Evolutionary conservation across 2,329 filamentous ascomycete species (phyloP).

Genomic region (Claviceps sp.): DNA sequence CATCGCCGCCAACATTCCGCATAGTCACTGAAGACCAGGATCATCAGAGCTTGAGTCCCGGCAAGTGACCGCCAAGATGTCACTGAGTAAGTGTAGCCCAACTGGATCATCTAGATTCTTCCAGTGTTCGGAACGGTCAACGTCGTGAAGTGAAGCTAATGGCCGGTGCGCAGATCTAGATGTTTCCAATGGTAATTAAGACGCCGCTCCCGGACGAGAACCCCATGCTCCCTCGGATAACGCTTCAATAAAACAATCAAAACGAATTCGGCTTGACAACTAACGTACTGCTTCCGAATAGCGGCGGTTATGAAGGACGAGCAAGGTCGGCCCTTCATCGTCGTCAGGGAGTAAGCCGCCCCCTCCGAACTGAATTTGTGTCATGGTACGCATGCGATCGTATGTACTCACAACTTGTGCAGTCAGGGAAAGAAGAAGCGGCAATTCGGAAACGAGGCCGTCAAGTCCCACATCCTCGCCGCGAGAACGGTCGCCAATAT

Average conservation of each 20-base stretch:
- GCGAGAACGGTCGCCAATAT: constrained; percentile 94
- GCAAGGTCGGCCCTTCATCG: constrained; percentile 91
- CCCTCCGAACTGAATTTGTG: constrained; percentile 21
- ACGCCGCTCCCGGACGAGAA: neutral
- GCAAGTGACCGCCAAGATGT: constrained; percentile 20
- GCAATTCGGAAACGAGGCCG: constrained; percentile 89
- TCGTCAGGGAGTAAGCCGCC: constrained; percentile 71
- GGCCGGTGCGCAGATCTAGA: constrained; percentile 51
- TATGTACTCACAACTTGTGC: constrained; percentile 12
- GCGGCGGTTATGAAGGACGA: constrained; percentile 86
- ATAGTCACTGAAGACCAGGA: neutral
- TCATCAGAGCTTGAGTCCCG: constrained; percentile 15
- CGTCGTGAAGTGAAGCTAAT: constrained; percentile 20
- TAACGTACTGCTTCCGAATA: constrained; percentile 19
- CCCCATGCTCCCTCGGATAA: no score
- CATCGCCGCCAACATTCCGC: constrained; percentile 2
- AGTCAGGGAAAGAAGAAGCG: constrained; percentile 97
- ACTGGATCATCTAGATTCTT: no score
- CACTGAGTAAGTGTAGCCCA: constrained; percentile 23
- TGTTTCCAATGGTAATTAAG: constrained; percentile 56
- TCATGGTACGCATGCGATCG: neutral
- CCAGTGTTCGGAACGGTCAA: constrained; percentile 6
- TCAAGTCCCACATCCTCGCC: constrained; percentile 96
- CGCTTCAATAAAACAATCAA: neutral
- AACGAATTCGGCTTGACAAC: neutral